phyloP scores from a whole-genome alignment of 106 monocot genomes.

The Vanilla planifolia region DNA sequence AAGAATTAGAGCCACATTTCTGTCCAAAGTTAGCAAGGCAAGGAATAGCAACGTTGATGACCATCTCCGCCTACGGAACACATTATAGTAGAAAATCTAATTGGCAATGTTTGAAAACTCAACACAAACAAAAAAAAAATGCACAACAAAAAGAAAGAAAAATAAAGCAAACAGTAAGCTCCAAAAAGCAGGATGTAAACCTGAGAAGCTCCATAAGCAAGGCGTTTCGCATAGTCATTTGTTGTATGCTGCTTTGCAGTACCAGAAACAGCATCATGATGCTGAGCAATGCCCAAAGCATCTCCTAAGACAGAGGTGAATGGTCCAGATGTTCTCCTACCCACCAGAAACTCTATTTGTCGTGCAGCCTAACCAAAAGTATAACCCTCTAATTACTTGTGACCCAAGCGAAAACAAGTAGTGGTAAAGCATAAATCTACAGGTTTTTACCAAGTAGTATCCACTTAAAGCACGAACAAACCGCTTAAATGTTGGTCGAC shows the following conservation, averaged over 20 bases:
- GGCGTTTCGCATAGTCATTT: slow-evolving; percentile 78
- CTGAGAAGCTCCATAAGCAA: slow-evolving; percentile 49
- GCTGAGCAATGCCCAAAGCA: slow-evolving; percentile 66
- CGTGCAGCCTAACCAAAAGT: slow-evolving; percentile 39
- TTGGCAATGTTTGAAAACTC: too few relatives aligned
- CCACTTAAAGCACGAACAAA: slow-evolving; percentile 61
- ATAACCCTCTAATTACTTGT: neutral
- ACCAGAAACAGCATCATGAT: slow-evolving; percentile 81
- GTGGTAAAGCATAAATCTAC: neutral
- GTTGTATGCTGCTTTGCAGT: slow-evolving; percentile 76
- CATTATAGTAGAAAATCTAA: too few relatives aligned
- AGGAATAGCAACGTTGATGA: slow-evolving; percentile 41
- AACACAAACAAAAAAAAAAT: too few relatives aligned
- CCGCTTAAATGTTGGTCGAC: slow-evolving; percentile 60
- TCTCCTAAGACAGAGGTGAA: slow-evolving; percentile 49
- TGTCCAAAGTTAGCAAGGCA: slow-evolving; percentile 35
- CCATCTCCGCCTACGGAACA: slow-evolving; percentile 37
- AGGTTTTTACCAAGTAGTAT: slow-evolving; percentile 50
- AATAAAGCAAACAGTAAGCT: too few relatives aligned
- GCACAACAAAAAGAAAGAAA: too few relatives aligned
- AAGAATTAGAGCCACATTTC: slow-evolving; percentile 15
- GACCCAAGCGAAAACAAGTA: neutral
- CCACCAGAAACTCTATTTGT: slow-evolving; percentile 51
- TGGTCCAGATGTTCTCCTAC: slow-evolving; percentile 16
- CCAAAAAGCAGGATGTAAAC: slow-evolving; percentile 13